Evolutionary conservation across 2,329 filamentous ascomycete genomes (phyloP).

Genomic region (Phialocephala sp.): DNA sequence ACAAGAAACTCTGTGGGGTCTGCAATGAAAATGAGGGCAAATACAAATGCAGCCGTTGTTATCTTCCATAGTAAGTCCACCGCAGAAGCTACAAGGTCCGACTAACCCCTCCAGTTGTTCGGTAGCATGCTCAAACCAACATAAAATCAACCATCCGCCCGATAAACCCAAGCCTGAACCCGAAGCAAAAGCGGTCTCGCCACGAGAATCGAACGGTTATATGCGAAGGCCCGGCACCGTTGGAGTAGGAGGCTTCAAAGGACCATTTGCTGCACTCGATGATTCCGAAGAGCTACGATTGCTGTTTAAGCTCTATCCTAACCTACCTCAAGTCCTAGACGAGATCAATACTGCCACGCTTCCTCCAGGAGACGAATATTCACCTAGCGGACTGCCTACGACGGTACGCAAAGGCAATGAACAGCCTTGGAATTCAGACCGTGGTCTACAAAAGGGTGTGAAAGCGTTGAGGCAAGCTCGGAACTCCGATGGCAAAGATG

Average conservation of each 20-base stretch:
- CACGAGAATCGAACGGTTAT: conserved; percentile 16
- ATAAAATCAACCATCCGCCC: conserved; percentile 48
- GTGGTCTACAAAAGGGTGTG: conserved; percentile 61
- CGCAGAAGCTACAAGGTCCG: conserved; percentile 1
- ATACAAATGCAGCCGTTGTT: conserved; percentile 68
- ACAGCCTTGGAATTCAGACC: conserved; percentile 59
- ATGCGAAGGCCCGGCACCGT: conserved; percentile 33
- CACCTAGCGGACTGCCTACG: conserved; percentile 12
- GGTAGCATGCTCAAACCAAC: conserved; percentile 59
- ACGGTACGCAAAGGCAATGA: conserved; percentile 19
- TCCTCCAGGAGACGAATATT: conserved; percentile 44
- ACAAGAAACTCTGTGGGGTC: conserved; percentile 55
- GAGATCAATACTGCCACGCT: conserved; percentile 57
- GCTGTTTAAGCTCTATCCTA: conserved; percentile 60
- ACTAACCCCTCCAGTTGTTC: conserved; percentile 56
- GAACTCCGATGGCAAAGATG: conserved; percentile 56
- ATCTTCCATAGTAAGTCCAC: conserved; percentile 60
- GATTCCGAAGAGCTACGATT: conserved; percentile 54
- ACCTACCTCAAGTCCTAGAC: conserved; percentile 53
- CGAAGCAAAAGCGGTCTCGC: conserved; percentile 23
- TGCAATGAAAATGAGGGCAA: conserved; percentile 59
- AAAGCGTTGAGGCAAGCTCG: conserved; percentile 58
- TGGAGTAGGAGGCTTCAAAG: conserved; percentile 34
- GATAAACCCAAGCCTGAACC: conserved; percentile 19
- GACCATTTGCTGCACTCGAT: conserved; percentile 60